Evolutionary conservation across 805 yeast species (phyloP).

Genomic region (Kodamaea restingae): DNA sequence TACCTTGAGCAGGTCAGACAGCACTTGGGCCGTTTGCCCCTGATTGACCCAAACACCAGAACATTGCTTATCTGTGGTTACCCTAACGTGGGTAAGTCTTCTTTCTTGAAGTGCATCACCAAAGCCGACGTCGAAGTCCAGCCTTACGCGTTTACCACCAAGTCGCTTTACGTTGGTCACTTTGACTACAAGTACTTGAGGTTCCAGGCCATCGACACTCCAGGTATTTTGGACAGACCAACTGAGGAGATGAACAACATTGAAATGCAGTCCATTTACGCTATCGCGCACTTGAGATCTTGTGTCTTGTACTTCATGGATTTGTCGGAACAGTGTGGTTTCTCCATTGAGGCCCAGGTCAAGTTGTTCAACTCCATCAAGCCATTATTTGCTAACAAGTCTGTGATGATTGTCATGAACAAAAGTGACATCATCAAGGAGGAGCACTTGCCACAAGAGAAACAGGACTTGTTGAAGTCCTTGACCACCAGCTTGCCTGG

Average conservation of each 20-base stretch:
- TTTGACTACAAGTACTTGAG: conserved; percentile 96
- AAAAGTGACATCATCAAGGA: conserved; percentile 86
- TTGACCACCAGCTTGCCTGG: conserved; percentile 59
- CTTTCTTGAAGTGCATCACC: conserved; percentile 88
- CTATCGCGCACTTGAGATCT: conserved; percentile 96
- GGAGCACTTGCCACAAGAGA: conserved; percentile 76
- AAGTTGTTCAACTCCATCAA: conserved; percentile 94
- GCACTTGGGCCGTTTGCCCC: conserved; percentile 96
- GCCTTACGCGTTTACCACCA: conserved; percentile 98
- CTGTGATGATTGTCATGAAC: conserved; percentile 92
- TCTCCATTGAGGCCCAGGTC: conserved; percentile 95
- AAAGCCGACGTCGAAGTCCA: conserved; percentile 99
- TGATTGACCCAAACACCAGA: conserved; percentile 98
- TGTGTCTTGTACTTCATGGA: conserved; percentile 98
- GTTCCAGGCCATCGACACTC: conserved; percentile 98
- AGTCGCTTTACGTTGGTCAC: conserved; percentile 95
- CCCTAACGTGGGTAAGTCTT: conserved; percentile 98
- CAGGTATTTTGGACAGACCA: conserved; percentile 97
- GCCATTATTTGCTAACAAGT: conserved; percentile 94
- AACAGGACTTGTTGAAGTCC: conserved; percentile 65
- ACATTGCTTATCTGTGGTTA: conserved; percentile 96
- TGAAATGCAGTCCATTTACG: conserved; percentile 98
- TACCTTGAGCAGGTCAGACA: conserved; percentile 98
- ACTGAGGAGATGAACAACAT: conserved; percentile 99
- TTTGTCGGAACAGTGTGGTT: conserved; percentile 98